Evolutionary conservation across 2,329 filamentous ascomycete genomes (phyloP).

Genomic region (Talaromyces atroroseus): DNA sequence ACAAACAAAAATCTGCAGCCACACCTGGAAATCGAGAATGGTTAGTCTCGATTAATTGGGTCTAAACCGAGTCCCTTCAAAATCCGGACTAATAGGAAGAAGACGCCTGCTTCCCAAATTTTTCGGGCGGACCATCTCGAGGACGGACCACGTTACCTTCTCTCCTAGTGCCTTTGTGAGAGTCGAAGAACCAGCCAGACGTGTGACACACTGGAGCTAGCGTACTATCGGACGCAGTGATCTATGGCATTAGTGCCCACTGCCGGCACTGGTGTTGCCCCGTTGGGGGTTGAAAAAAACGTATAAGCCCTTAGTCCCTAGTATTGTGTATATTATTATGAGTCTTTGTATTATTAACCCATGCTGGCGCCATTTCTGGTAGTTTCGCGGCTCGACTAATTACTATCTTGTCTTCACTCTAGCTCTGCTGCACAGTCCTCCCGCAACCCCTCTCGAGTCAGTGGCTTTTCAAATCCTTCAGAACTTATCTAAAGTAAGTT

Average conservation of each 20-base stretch:
- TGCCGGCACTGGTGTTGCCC: constrained; percentile 3
- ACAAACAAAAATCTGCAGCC: not conserved
- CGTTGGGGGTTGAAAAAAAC: constrained; percentile 4
- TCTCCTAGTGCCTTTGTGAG: not conserved
- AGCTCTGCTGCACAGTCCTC: constrained; percentile 9
- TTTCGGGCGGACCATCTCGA: not conserved
- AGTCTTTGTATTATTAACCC: constrained; percentile 2
- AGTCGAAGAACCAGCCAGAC: not conserved
- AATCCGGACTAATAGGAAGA: constrained; percentile 8
- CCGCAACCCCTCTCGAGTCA: constrained; percentile 13
- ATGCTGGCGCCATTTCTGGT: not conserved
- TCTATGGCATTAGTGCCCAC: not conserved
- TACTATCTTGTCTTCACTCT: constrained; percentile 6
- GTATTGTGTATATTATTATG: not conserved
- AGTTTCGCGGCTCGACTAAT: not conserved
- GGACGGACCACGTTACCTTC: not conserved
- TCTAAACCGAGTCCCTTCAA: constrained; percentile 4
- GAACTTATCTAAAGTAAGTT: not conserved
- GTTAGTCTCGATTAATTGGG: not conserved
- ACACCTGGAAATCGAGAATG: not conserved
- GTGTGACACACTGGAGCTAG: constrained; percentile 12
- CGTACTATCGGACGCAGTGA: constrained; percentile 11
- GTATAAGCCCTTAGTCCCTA: not conserved
- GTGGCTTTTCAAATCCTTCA: constrained; percentile 7
- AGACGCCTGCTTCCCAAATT: not conserved